Conservation (phyloP, 352 stramenopile genomes). For the Phytophthora cactorum region DNA sequence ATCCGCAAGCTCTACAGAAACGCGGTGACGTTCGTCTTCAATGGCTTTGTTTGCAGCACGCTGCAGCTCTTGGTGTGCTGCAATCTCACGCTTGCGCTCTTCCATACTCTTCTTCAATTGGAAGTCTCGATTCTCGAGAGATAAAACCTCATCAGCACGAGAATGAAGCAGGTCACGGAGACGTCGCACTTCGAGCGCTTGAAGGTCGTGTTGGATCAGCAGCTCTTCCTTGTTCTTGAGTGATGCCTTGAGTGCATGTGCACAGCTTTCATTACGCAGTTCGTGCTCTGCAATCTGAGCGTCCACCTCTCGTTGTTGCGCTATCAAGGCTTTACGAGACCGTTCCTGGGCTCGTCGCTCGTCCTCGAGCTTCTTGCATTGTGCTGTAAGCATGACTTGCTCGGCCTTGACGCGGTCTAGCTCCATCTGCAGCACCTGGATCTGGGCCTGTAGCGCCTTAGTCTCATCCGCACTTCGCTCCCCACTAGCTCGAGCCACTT, state of each 20-base stretch:
- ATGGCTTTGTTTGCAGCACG: slow-evolving; percentile 84
- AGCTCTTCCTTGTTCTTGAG: slow-evolving; percentile 92
- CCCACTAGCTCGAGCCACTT: slow-evolving; percentile 92
- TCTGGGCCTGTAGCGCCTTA: slow-evolving; percentile 90
- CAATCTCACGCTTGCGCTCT: slow-evolving; percentile 93
- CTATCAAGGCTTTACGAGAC: slow-evolving; percentile 75
- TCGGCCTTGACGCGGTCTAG: slow-evolving; percentile 89
- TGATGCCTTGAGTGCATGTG: slow-evolving; percentile 81
- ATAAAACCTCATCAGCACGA: slow-evolving; percentile 92
- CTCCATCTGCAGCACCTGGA: slow-evolving; percentile 90
- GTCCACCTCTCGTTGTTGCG: slow-evolving; percentile 82
- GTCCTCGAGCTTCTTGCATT: slow-evolving; percentile 94
- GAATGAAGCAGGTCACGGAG: slow-evolving; percentile 90
- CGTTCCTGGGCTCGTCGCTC: slow-evolving; percentile 86
- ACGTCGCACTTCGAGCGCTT: slow-evolving; percentile 93
- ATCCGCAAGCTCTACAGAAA: slow-evolving; percentile 91
- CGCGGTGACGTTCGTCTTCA: slow-evolving; percentile 95
- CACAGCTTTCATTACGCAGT: slow-evolving; percentile 91
- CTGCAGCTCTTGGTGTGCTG: slow-evolving; percentile 90
- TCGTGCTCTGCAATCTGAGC: slow-evolving; percentile 89
- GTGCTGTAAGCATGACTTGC: slow-evolving; percentile 87
- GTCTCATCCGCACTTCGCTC: slow-evolving; percentile 96
- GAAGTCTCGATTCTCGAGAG: slow-evolving; percentile 94
- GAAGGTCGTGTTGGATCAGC: slow-evolving; percentile 94
- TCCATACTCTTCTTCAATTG: slow-evolving; percentile 95